Base-by-base conservation (phyloP, 768 basidiomycete genomes). In the Suillus cothurnatus region DNA sequence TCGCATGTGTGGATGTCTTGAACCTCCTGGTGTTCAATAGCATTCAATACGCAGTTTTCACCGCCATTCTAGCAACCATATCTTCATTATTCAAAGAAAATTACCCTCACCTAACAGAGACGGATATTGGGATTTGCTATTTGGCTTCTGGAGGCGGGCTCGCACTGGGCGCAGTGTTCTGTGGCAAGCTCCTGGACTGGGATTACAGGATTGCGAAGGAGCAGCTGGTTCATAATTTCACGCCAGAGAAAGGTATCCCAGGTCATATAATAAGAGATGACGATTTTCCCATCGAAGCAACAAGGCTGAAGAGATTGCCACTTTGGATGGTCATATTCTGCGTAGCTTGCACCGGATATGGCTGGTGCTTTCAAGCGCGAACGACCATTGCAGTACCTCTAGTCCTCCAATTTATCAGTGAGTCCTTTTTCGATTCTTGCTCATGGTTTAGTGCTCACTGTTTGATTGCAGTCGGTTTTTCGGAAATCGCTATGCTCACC, bases 91-190 rank as follows among this genome's bases (percentile, higher is more conserved):
- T 81, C 83, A 72, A 78, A 64, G 61, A 73, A 4, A 73, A 67
- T 50, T 94, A 82, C 78, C 83, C 79, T 23, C 79, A 64, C 58
- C 75, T 84, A 23, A 76, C 66, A 63, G 79, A 80, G 68, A 73
- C 80, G 21, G 77, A 82, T 34, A 77, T 93, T 56, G 93, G 93
- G 2, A 75, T 94, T 4, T 92, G 89, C 72, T 94, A 88, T 77
- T 77, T 95, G 62, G 84, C 86, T 0, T 82, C 88, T 63, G 92
- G 91, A 7, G 82, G 85, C 12, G 93, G 92, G 0, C 87, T 88
- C 79, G 76, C 85, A 8, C 45, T 88, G 32, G 89, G 91, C 12
- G 84, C 85, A 15, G 72, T 78, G 19, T 50, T 81, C 1, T 86
- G 80, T 23, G 92, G 92, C 1, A 82, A 80, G 61, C 68, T 90